These are phyloP conservation scores for Rhodotorula sp. DNA, from an alignment of 1,284 basidiomycete species.

Conservation along the genomic window DNA sequence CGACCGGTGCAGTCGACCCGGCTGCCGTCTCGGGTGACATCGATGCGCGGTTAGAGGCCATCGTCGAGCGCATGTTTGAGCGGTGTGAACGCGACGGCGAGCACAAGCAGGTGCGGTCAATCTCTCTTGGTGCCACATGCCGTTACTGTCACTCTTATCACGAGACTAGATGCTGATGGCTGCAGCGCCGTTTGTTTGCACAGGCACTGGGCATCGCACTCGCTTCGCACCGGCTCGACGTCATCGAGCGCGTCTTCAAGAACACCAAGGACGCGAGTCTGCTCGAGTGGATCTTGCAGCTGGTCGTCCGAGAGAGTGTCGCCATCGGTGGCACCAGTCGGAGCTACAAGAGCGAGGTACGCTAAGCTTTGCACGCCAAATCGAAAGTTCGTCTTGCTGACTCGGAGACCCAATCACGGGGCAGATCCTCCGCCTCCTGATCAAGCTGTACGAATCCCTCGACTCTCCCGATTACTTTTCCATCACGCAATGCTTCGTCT, in stretches of 20 bases:
- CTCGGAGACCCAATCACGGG: background rate
- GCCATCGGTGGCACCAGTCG: slow-evolving; percentile 23
- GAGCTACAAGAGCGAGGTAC: slow-evolving; percentile 74
- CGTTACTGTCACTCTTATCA: background rate
- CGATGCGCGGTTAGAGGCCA: slow-evolving; percentile 61
- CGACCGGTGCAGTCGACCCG: slow-evolving; percentile 59
- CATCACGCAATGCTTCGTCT: slow-evolving; percentile 83
- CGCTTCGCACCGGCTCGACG: slow-evolving; percentile 79
- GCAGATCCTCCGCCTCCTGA: slow-evolving; percentile 59
- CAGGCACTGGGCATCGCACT: slow-evolving; percentile 92
- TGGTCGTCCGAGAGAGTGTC: slow-evolving; percentile 39
- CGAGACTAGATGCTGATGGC: no score
- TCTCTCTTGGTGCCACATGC: no score
- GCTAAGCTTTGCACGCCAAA: slow-evolving; percentile 11
- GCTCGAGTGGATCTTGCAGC: slow-evolving; percentile 82
- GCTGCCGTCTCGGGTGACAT: background rate
- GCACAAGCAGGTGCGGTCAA: slow-evolving; percentile 72
- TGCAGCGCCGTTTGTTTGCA: background rate
- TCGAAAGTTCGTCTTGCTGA: no score
- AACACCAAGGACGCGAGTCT: slow-evolving; percentile 68
- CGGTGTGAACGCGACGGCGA: slow-evolving; percentile 82
- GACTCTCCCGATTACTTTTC: slow-evolving; percentile 68
- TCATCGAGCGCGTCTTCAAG: slow-evolving; percentile 61
- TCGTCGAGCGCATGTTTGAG: slow-evolving; percentile 83
- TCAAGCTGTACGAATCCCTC: slow-evolving; percentile 75